These are phyloP conservation scores for Chernovozyma aurita DNA, from an alignment of 1,139 yeast species.

Conservation along the genomic window DNA sequence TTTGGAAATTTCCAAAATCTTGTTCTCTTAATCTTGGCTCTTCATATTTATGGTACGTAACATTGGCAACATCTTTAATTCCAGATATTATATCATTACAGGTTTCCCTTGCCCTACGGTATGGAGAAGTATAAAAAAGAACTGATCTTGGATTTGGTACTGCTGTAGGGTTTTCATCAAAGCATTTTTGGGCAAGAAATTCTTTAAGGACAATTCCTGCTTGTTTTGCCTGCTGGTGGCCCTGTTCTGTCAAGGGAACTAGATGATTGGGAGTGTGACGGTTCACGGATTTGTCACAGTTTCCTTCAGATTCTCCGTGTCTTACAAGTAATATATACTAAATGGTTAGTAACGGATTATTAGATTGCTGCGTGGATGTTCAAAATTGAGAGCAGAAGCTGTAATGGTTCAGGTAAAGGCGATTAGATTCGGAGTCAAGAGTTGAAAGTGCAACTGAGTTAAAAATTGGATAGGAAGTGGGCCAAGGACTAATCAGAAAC, in stretches of 20 bases:
- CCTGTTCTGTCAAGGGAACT: conserved; percentile 64
- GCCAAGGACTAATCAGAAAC: too few relatives aligned
- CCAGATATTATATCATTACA: conserved; percentile 63
- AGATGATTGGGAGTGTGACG: conserved; percentile 72
- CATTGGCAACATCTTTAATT: conserved; percentile 46
- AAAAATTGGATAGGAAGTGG: too few relatives aligned
- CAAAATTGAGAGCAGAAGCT: too few relatives aligned
- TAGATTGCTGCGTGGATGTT: too few relatives aligned
- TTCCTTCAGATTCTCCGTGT: conserved; percentile 91
- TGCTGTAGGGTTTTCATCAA: conserved; percentile 19
- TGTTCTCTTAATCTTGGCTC: conserved; percentile 92
- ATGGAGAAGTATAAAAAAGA: conserved; percentile 79
- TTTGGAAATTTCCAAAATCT: conserved; percentile 90
- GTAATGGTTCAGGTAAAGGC: too few relatives aligned
- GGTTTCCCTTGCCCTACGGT: conserved; percentile 76
- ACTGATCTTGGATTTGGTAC: conserved; percentile 27
- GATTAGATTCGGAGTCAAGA: too few relatives aligned
- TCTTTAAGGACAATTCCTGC: conserved; percentile 63
- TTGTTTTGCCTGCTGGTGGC: conserved; percentile 60
- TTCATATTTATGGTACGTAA: conserved; percentile 57
- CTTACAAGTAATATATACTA: conserved; percentile 73
- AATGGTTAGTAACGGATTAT: conserved; percentile 14
- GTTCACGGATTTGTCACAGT: conserved; percentile 76
- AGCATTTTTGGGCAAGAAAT: conserved; percentile 46
- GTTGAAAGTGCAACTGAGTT: too few relatives aligned